These are phyloP conservation scores for Ascochyta rabiei DNA, from an alignment of 2,329 filamentous ascomycete species.

Conservation along the genomic window DNA sequence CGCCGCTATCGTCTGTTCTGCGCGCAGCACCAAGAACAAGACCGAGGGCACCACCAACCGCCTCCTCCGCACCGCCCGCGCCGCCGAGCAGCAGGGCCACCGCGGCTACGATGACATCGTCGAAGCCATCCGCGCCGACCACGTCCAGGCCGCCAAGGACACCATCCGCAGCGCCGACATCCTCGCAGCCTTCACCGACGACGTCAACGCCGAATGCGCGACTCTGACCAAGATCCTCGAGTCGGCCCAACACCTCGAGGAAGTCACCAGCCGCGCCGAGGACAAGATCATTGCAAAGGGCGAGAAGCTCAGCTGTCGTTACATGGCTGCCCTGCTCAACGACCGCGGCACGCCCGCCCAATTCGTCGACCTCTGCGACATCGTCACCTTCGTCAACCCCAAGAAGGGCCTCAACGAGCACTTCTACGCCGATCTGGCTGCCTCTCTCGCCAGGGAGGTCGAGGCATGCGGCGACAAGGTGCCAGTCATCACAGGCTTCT, in stretches of 20 bases:
- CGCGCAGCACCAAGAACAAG: conserved; percentile 92
- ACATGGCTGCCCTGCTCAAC: conserved; percentile 83
- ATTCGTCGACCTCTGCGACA: conserved; percentile 87
- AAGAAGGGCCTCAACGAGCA: conserved; percentile 51
- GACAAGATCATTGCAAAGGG: conserved; percentile 89
- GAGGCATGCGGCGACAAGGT: conserved; percentile 52
- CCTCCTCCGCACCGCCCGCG: conserved; percentile 55
- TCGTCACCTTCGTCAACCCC: conserved; percentile 67
- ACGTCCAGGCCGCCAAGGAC: conserved; percentile 72
- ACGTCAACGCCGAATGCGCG: conserved; percentile 79
- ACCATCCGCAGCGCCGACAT: conserved; percentile 49
- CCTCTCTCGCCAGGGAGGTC: conserved; percentile 51
- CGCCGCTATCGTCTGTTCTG: conserved; percentile 93
- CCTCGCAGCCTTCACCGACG: conserved; percentile 62
- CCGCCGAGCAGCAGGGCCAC: conserved; percentile 50
- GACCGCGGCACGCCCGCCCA: conserved; percentile 83
- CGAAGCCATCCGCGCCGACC: conserved; percentile 80
- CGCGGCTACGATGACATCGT: conserved; percentile 74
- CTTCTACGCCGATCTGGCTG: conserved; percentile 55
- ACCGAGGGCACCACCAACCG: conserved; percentile 90
- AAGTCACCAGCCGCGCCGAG: conserved; percentile 58
- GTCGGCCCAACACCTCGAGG: conserved; percentile 63
- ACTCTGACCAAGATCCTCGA: conserved; percentile 77
- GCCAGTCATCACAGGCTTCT: conserved; percentile 79
- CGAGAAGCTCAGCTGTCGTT: conserved; percentile 92